Base-by-base conservation (phyloP, 2,329 filamentous ascomycete genomes). In the Diplodia sapinea region DNA sequence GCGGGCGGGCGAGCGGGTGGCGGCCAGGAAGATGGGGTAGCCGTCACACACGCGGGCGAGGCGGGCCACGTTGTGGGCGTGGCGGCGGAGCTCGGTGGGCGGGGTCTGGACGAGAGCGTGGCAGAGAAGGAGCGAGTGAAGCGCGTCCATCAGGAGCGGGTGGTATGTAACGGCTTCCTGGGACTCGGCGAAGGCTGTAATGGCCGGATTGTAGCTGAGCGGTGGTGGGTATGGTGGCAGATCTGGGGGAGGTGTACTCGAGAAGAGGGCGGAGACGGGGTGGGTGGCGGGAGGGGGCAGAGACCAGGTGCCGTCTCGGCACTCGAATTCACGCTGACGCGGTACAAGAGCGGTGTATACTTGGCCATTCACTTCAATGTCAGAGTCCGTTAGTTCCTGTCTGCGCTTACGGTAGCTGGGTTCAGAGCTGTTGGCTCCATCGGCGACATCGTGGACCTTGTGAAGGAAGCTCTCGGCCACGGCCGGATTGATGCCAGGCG, bases 31-130 rank as follows among this genome's bases (percentile, higher is more conserved):
- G 59, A 94, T 86, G 0, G 92, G 92, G 72, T 92, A 94, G 4
- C 91, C 92, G 73, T 95, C 91, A 59, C 87, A 88, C 29, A 95
- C 84, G 23, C 91, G 86, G 4, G 87, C 85, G 1, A 95, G 83
- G 5, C 92, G 88, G 17, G 92, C 91, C 4, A 90, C 92, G 85
- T 94, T 95, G 80, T 93, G 85, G 0, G 91, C 91, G 75, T 95
- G 91, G 43, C 92, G 90, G 61, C 89, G 86, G 40, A 94, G 85
- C 76, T 95, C 92, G 72, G 91, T 92, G 12, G 87, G 78, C 0
- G 91, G 91, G 0, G 92, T 96, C 77, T 94, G 92, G 8, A 92
- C 80, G 11, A 96, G 86, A n/a, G 87, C 86, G 77, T 96, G 92
- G 71, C 89, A 91, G 50, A 96, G 85, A 9, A 96, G 86, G 1